A percentile compares a stretch with the other conserved stretches of the same genome.
These are phyloP conservation scores for Discostella stelligeroides DNA, from an alignment of 108 stramenopile species.

Conservation along the genomic window DNA sequence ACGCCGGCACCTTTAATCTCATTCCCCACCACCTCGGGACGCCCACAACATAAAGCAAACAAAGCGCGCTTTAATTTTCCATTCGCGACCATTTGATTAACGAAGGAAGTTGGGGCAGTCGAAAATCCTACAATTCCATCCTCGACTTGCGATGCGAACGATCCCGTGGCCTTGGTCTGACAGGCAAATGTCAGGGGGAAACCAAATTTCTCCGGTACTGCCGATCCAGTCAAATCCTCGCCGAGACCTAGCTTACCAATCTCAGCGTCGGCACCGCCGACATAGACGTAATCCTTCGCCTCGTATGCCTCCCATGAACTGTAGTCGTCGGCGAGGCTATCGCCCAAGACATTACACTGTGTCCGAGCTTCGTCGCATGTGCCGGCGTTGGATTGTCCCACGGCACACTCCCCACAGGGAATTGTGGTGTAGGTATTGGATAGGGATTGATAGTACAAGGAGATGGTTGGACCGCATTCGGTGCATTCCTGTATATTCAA, in stretches of 20 bases:
- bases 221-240: slow-evolving; percentile 18
- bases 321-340: slow-evolving; percentile 36
- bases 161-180: slow-evolving; percentile 54
- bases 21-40: slow-evolving; percentile 14
- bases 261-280: slow-evolving; percentile 41
- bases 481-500: slow-evolving; percentile 28
- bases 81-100: slow-evolving; percentile 54
- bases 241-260: slow-evolving; percentile 6
- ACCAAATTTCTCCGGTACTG: slow-evolving; percentile 25
- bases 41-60: slow-evolving; percentile 53
- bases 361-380: slow-evolving; percentile 32
- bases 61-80: slow-evolving; percentile 47
- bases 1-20: slow-evolving; percentile 26
- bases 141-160: slow-evolving; percentile 45
- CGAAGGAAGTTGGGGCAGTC: slow-evolving; percentile 48
- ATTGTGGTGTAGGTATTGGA: slow-evolving; percentile 40
- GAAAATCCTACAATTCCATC: slow-evolving; percentile 55
- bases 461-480: slow-evolving; percentile 33
- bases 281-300: slow-evolving; percentile 46
- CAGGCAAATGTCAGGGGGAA: slow-evolving; percentile 60
- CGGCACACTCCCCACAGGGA: slow-evolving; percentile 50
- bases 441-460: slow-evolving; percentile 27
- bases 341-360: slow-evolving; percentile 20
- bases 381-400: slow-evolving; percentile 16
- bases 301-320: slow-evolving; percentile 53